These are phyloP conservation scores for Fragilariopsis cylindrus DNA, from an alignment of 108 stramenopile species.

Conservation along the genomic window DNA sequence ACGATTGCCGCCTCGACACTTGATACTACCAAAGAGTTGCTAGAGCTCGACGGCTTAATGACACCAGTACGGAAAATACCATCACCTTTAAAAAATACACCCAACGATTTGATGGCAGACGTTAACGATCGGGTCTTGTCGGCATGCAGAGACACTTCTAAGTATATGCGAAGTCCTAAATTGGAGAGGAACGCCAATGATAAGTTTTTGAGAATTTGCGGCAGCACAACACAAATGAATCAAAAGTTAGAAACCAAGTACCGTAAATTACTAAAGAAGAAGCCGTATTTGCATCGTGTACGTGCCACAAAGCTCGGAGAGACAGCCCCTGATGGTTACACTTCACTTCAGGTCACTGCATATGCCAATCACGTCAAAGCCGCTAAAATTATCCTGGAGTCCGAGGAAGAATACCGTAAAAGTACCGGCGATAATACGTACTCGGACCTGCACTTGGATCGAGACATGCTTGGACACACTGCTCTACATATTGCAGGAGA, in stretches of 20 bases:
- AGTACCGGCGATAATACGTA: neutral
- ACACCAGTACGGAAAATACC: slow-evolving; percentile 5
- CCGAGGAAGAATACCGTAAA: slow-evolving; percentile 4
- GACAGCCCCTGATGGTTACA: slow-evolving; percentile 72
- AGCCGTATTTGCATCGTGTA: slow-evolving; percentile 37
- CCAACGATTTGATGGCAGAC: neutral
- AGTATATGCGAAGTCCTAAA: slow-evolving; percentile 24
- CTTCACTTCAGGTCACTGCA: slow-evolving; percentile 71
- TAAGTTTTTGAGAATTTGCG: slow-evolving; percentile 46
- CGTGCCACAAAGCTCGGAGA: slow-evolving; percentile 51
- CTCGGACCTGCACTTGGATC: slow-evolving; percentile 18
- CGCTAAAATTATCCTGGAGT: slow-evolving; percentile 35
- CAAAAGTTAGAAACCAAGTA: slow-evolving; percentile 45
- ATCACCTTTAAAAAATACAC: neutral
- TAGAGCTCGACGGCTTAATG: slow-evolving; percentile 1
- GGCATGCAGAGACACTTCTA: slow-evolving; percentile 36
- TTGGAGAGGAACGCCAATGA: slow-evolving; percentile 21
- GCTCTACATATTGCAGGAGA: slow-evolving; percentile 84
- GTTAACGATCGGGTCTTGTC: slow-evolving; percentile 22
- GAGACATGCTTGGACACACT: slow-evolving; percentile 71
- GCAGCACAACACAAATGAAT: slow-evolving; percentile 28
- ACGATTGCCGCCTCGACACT: slow-evolving; percentile 9
- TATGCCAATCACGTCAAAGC: slow-evolving; percentile 31
- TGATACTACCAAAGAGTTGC: neutral
- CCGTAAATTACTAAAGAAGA: slow-evolving; percentile 30